A percentile compares a stretch with the other conserved stretches of the same genome.
These are phyloP conservation scores for Citrullus mucosospermus DNA, from an alignment of 306 rosid species.

Conservation along the genomic window DNA sequence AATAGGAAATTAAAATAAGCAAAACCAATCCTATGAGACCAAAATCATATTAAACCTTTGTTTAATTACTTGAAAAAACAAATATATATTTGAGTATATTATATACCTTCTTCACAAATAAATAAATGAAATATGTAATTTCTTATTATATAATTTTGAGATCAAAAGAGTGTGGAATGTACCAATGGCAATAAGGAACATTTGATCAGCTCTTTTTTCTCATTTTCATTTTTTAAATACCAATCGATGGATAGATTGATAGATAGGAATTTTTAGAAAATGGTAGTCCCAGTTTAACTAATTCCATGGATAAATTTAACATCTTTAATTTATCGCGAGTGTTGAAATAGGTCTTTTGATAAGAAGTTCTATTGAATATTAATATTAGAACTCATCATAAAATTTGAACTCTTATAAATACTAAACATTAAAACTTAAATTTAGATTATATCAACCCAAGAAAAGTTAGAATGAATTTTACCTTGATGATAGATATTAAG, in stretches of 20 bases:
- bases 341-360: background rate
- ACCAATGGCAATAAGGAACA: background rate
- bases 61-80: background rate
- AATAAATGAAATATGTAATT: background rate
- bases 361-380: no score
- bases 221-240: background rate
- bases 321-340: background rate
- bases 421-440: no score
- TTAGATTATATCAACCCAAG: no score
- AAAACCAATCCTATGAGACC: no score
- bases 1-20: no score
- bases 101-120: background rate
- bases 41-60: no score
- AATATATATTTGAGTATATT: background rate
- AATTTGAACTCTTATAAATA: no score
- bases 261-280: background rate
- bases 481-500: no score
- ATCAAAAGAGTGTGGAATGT: background rate
- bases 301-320: background rate
- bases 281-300: background rate
- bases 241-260: no score
- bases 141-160: background rate
- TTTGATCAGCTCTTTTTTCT: background rate
- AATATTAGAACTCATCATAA: no score
- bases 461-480: no score